phyloP scores from a whole-genome alignment of 192 early-diverging fungal genomes.

The Rhizophagus clarus region DNA sequence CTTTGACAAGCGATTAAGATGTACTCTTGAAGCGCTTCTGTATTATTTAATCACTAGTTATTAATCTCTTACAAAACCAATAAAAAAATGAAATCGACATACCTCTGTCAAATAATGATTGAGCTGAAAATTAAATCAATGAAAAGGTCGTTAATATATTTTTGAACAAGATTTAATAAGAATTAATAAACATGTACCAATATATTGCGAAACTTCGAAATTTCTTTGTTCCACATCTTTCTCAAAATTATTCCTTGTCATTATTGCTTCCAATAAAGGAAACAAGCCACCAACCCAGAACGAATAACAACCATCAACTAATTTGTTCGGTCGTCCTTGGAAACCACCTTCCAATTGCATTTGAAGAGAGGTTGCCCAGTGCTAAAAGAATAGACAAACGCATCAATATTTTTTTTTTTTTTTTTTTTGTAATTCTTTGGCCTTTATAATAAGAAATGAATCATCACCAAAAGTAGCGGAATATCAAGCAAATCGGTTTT shows the following conservation, averaged over 20 bases:
- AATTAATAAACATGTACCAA: neutral
- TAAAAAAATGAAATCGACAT: neutral
- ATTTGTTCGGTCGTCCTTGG: slow-evolving; percentile 93
- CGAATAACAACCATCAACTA: slow-evolving; percentile 98
- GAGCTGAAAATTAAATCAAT: slow-evolving; percentile 25
- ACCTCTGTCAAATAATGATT: slow-evolving; percentile 29
- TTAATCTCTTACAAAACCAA: neutral
- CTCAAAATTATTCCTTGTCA: slow-evolving; percentile 30
- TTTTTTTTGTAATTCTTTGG: neutral
- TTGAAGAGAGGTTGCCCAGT: slow-evolving; percentile 80
- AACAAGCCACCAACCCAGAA: slow-evolving; percentile 91
- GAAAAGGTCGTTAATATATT: slow-evolving; percentile 24
- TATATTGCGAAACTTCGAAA: neutral
- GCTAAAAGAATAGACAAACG: slow-evolving; percentile 32
- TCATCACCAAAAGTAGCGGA: slow-evolving; percentile 52
- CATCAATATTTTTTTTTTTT: neutral
- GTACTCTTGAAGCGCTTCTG: slow-evolving; percentile 85
- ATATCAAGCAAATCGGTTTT: slow-evolving; percentile 66
- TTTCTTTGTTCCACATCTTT: slow-evolving; percentile 1
- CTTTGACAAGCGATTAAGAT: slow-evolving; percentile 86
- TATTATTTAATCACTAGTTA: neutral
- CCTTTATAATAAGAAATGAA: neutral
- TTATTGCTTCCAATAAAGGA: slow-evolving; percentile 63
- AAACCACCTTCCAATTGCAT: slow-evolving; percentile 94
- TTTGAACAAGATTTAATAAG: neutral